These are phyloP conservation scores for Didymella pinodella DNA, from an alignment of 2,329 filamentous ascomycete species.

Conservation along the genomic window DNA sequence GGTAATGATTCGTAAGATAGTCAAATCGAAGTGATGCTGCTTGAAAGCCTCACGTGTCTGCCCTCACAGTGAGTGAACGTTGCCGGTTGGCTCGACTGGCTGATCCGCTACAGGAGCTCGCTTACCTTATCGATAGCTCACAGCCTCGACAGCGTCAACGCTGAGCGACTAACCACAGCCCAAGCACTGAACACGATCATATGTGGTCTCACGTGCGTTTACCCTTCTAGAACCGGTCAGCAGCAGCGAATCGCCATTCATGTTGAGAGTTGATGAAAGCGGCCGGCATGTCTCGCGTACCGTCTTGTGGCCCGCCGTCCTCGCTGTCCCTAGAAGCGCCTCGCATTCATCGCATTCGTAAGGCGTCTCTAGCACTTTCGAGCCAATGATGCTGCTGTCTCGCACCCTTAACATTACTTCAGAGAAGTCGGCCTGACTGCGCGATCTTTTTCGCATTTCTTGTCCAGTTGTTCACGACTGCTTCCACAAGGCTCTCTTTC, in stretches of 20 bases:
- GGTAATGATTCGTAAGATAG: neutral
- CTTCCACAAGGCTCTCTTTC: conserved; percentile 7
- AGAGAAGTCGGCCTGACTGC: conserved; percentile 10
- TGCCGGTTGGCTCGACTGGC: conserved; percentile 24
- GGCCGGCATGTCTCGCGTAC: neutral
- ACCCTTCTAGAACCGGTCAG: conserved; percentile 10
- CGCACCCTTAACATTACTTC: neutral
- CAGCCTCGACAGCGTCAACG: conserved; percentile 26
- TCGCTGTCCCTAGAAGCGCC: neutral
- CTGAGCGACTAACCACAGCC: conserved; percentile 14
- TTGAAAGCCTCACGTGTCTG: conserved; percentile 30
- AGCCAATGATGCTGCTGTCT: neutral
- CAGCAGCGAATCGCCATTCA: neutral
- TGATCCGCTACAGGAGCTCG: conserved; percentile 19
- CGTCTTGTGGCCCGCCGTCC: neutral
- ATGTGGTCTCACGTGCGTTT: neutral
- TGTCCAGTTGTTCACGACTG: neutral
- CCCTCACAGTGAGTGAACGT: conserved; percentile 32
- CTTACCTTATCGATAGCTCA: conserved; percentile 21
- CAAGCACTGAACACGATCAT: neutral
- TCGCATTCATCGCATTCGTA: conserved; percentile 44
- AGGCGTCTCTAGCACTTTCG: neutral
- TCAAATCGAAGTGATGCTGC: conserved; percentile 24
- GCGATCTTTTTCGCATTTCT: conserved; percentile 1
- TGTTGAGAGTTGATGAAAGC: neutral